Base-by-base conservation (phyloP, 257 asterid species). In the Salvia hispanica region DNA sequence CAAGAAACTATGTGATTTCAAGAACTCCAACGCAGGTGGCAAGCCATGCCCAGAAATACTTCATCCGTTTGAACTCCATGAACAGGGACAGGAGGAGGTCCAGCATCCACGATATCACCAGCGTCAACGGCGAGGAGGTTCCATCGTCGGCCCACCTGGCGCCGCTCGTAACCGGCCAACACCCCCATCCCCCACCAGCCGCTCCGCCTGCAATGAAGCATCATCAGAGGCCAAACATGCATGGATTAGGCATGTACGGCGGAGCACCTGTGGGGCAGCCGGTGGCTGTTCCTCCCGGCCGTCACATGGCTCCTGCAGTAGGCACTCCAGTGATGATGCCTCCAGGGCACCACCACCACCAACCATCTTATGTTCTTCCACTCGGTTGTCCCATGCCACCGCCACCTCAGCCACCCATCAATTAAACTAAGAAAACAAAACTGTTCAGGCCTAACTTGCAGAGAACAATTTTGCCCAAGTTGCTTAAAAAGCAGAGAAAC, bases 11-110 rank as follows among this genome's bases (percentile, higher is more conserved):
- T 13, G 97, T 92, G 40, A 81, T 88, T 45, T 90, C 98, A 9
- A 85, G 96, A 53, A 90, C 97, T 0, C 98, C 98, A 0, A 92
- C 98, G 10, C 98, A 92, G 65, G 98, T 92, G 13, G 98, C 98
- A 15, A 90, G 98, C 74, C 98, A 92, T 56, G 98, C 98, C 11
- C 98, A 92, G 48, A 92, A 92, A 70, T 92, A 90, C 76, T 90
- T 90, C 85, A 92, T 92, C 61, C 93, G 97, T 7, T 69, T 92
- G 67, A 92, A 90, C 76, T 88, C 98, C 25, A 88, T 90, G 72
- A 92, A 88, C 60, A 82, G 96, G 76, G 98, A 92, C 66, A 84
- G 96, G 59, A 82, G 98, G 63, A 86, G 98, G 79, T 89, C 97
- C 4, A 92, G 98, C 77, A 92, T 92, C 68, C 98, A 92, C 46